Base-by-base conservation (phyloP, 352 stramenopile species). In the Phytopythium sindhum region DNA sequence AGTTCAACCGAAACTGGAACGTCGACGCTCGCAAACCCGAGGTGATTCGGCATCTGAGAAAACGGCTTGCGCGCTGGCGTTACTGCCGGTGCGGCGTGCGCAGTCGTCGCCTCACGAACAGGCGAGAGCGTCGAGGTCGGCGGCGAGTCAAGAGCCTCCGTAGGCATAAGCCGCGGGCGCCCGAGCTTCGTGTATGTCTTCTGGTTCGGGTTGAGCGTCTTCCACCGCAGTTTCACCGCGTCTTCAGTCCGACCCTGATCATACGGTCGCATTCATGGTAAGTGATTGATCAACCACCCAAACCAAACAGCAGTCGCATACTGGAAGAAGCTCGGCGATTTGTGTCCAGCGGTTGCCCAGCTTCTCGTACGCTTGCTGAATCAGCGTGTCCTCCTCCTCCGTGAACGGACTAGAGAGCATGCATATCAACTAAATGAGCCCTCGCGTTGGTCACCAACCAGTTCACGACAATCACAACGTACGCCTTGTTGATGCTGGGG, bases 401-500 rank as follows among this genome's bases (percentile, higher is more conserved):
- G 79, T 86, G 64, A 90, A 90, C 31, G 81, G 80, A 24, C 80
- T 89, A 44, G 11, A 35, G 33, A 42, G 65, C 10, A 29, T 41
- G 14, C 63, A 61, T 29, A 12, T 5, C 28, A 28, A 8, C 28
- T 17, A 17, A n/a, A 23, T 57, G 29, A 56, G 19, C 44, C 50
- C 8, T 24, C 26, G 12, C 33, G 28, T 15, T 26, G 5, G 42
- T 26, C 19, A 39, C 8, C 9, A 15, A 50, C 6, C 42, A 10
- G 21, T 14, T 23, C 42, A 26, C 42, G 6, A 15, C 42, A 50
- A 9, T 50, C 21, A 8, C 44, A 19, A 61, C 78, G 51, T 69
- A 93, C 85, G 79, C 77, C 76, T 92, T 93, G 71, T 93, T 95
- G 67, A 98, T 91, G 57, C 87, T 95, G 17, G 96, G 96, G 73